Evolutionary conservation across 495 filamentous ascomycete species (phyloP), one percentile per base, ranked within the genome.

Genomic region (Aspergillus sclerotiicarbonarius): DNA sequence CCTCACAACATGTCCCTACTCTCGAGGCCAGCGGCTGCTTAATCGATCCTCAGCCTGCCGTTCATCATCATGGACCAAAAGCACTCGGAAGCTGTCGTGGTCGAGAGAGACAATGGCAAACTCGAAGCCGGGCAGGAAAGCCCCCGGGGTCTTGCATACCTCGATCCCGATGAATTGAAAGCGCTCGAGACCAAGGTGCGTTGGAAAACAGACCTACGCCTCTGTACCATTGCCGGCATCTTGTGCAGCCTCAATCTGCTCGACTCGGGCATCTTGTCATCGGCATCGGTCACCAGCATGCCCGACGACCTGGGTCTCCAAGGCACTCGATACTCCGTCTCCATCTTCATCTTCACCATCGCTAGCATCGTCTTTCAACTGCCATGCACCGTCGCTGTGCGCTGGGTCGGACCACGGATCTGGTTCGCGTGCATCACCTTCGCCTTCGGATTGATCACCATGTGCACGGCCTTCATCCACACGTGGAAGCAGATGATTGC

Each of bases 331-430:
- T 89, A 87, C 68, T 87, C 84, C 8, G 81, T 91, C 15, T 78
- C 86, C 25, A 91, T 92, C 52, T 87, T 92, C 70, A 89, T 91
- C 66, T 91, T 90, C 73, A 91, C 89, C 29, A 79, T 91, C 56
- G 79, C 86, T 12, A 87, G 83, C 66, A 88, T 92, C 45, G 79
- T 80, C 20, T 91, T 89, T 63, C 89, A 92, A 65, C 75, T 92
- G 15, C 89, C 89, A 0, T 85, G 84, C 30, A 92, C 88, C 3
- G 73, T 91, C 19, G 84, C 86, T 6, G 85, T 90, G 39, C 79
- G 89, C 32, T 76, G 83, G 7, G 73, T 88, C 47, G 88, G 88
- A 12, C 89, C 88, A 1, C 77, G 88, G 20, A 55, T 84, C 43
- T 90, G 83, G 85, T 90, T 92, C 62, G 70, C 83, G 4, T 64